phyloP scores from a whole-genome alignment of 805 yeast genomes.

The Kodamaea restingae region DNA sequence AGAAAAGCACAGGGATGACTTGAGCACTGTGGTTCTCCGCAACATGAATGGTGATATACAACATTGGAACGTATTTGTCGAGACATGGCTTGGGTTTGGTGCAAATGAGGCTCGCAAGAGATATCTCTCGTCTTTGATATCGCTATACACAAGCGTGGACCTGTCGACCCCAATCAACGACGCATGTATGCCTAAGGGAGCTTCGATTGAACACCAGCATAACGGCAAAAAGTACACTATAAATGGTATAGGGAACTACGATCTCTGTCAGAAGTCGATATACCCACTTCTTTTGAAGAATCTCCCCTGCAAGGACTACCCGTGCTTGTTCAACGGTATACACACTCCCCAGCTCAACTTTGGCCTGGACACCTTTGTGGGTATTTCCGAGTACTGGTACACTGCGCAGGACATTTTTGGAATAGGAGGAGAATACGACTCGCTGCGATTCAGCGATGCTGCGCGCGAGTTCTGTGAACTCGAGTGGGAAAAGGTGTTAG shows the following conservation, averaged over 20 bases:
- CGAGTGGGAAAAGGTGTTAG: conserved; percentile 59
- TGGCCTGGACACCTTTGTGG: conserved; percentile 76
- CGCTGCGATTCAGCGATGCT: conserved; percentile 57
- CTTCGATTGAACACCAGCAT: conserved; percentile 43
- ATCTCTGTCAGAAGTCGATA: conserved; percentile 62
- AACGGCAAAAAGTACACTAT: conserved; percentile 48
- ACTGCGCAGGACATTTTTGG: conserved; percentile 89
- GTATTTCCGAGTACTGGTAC: conserved; percentile 96
- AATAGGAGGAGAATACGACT: conserved; percentile 86
- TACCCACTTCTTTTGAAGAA: conserved; percentile 77
- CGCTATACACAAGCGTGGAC: conserved; percentile 15
- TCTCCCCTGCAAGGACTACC: conserved; percentile 78
- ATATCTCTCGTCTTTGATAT: conserved; percentile 55
- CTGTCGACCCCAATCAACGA: conserved; percentile 43
- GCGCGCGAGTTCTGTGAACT: conserved; percentile 72
- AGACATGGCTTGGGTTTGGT: conserved; percentile 97
- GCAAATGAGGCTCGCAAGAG: conserved; percentile 89
- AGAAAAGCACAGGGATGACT: conserved; percentile 64
- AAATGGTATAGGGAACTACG: conserved; percentile 76
- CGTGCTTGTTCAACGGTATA: conserved; percentile 91
- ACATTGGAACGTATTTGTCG: conserved; percentile 83
- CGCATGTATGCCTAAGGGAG: conserved; percentile 78
- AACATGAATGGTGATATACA: conserved; percentile 67
- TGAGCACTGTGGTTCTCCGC: conserved; percentile 61
- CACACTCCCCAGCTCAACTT: conserved; percentile 90